A percentile compares a stretch with the other conserved stretches of the same genome.
Evolutionary conservation across 176 grass and related monocot species (phyloP).

Genomic region (Pontederia paniculata): DNA sequence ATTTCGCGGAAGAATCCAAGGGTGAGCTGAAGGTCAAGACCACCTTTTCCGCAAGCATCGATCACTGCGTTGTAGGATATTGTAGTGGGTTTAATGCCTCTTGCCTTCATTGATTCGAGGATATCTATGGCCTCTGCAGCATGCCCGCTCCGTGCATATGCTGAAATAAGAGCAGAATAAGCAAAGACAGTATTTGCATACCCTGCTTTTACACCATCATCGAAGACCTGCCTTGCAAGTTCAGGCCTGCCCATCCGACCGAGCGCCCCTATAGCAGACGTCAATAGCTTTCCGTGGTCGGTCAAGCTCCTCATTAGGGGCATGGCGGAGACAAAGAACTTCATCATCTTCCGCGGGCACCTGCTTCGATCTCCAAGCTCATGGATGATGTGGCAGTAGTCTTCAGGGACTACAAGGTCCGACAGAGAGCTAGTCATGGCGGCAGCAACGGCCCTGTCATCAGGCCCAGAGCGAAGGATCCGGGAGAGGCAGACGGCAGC

Average conservation of each 20-base stretch:
- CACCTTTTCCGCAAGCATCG: conserved; percentile 85
- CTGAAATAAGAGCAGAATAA: conserved; percentile 66
- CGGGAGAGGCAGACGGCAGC: conserved; percentile 39
- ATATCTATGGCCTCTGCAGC: conserved; percentile 61
- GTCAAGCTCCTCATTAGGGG: conserved; percentile 39
- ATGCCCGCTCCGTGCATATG: conserved; percentile 78
- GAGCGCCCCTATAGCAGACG: conserved; percentile 46
- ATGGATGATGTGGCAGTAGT: conserved; percentile 62
- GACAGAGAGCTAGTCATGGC: conserved; percentile 27
- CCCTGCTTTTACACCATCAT: conserved; percentile 33
- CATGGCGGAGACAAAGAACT: conserved; percentile 53
- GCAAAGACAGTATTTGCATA: conserved; percentile 93
- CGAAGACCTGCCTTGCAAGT: conserved; percentile 66
- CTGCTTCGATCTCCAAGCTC: conserved; percentile 49
- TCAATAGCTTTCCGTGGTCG: conserved; percentile 72
- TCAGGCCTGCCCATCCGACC: conserved; percentile 70
- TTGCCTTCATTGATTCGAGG: conserved; percentile 57
- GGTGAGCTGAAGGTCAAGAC: conserved; percentile 60
- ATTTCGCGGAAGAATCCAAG: conserved; percentile 85
- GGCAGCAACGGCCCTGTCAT: conserved; percentile 23
- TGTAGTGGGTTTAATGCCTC: conserved; percentile 55
- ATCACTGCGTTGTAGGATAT: conserved; percentile 87
- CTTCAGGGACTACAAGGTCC: conserved; percentile 45
- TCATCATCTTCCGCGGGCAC: conserved; percentile 28
- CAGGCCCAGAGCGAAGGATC: conserved; percentile 40